Evolutionary conservation across 2,329 filamentous ascomycete genomes (phyloP), one percentile per base, ranked within the genome.

Genomic region (Fusarium multiceps): DNA sequence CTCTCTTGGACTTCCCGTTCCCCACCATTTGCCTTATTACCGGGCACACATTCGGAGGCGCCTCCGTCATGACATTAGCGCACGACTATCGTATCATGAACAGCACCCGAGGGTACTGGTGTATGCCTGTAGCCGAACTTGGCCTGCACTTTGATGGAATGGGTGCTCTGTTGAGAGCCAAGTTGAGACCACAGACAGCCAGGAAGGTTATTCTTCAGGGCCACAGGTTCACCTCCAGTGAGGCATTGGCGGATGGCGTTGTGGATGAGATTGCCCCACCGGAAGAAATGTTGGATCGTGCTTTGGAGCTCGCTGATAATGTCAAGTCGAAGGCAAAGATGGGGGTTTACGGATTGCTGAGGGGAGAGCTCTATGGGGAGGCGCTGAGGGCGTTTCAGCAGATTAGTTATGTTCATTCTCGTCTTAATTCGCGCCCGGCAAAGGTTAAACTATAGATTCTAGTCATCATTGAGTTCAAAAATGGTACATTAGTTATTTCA

Each of bases 51-150:
- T 55, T 55, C 13, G 53, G 53, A 21, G 53, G 53, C 21, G 53
- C 53, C 6, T 55, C 53, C 4, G 53, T 55, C 1, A 55, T 55
- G 53, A 55, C 53, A 21, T n/a, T 55, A 18, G 41, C 53, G 11
- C 53, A 55, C 21, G 53, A 55, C 30, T 55, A 55, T 55, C 53
- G 53, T 4, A 55, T 55, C 41, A 55, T 55, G 53, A 55, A 55
- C 37, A 9, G 21, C 11, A 46, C 21, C 9, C 18, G 53, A 8
- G 53, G 53, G 4, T 46, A 55, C 53, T 55, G 53, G 53, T 55
- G 53, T 7, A 55, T 55, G 41, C 53, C 53, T 1, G 53, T 55
- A 18, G 53, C 53, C 6, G 41, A 55, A 5, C 53, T 55, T 2
- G 53, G 53, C 42, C 28, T 55, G 2, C 53, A 55, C 14, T 55